A percentile compares a stretch with the other conserved stretches of the same genome.
Conservation (phyloP, 257 asterid species). For the Datura wrightii region DNA sequence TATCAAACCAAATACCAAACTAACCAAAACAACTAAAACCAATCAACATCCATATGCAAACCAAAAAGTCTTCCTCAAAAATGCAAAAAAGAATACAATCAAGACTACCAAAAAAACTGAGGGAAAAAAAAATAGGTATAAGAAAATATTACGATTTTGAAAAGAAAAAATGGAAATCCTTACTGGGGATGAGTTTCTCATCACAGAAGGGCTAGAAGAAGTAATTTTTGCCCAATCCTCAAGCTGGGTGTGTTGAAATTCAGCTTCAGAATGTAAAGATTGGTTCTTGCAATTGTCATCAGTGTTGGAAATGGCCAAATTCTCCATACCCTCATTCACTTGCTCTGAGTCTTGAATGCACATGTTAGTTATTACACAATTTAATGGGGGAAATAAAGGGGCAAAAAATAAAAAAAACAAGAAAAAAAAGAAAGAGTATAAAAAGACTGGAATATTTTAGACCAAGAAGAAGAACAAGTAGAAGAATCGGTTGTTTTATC, state of each 20-base stretch:
- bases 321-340: slow-evolving; percentile 62
- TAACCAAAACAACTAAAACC: neutral
- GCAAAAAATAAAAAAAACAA: no score
- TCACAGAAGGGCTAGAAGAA: slow-evolving; percentile 40
- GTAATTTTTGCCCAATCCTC: slow-evolving; percentile 41
- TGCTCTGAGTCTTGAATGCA: slow-evolving; percentile 80
- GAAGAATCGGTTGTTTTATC: slow-evolving; percentile 28
- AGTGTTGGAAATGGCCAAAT: slow-evolving; percentile 48
- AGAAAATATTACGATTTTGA: neutral
- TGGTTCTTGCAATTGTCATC: slow-evolving; percentile 47
- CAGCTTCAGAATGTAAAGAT: slow-evolving; percentile 51
- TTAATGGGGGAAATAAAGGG: neutral
- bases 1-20: neutral
- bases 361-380: slow-evolving; percentile 44
- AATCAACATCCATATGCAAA: slow-evolving; percentile 11
- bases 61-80: neutral
- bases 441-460: slow-evolving; percentile 9
- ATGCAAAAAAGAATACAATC: neutral
- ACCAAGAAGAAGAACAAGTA: neutral
- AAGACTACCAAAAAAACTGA: neutral
- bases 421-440: no score
- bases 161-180: slow-evolving; percentile 29
- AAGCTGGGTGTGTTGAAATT: slow-evolving; percentile 42
- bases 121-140: neutral
- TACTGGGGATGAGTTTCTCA: slow-evolving; percentile 61